These are phyloP conservation scores for Salix dunnii DNA, from an alignment of 345 rosid species.

Conservation along the genomic window DNA sequence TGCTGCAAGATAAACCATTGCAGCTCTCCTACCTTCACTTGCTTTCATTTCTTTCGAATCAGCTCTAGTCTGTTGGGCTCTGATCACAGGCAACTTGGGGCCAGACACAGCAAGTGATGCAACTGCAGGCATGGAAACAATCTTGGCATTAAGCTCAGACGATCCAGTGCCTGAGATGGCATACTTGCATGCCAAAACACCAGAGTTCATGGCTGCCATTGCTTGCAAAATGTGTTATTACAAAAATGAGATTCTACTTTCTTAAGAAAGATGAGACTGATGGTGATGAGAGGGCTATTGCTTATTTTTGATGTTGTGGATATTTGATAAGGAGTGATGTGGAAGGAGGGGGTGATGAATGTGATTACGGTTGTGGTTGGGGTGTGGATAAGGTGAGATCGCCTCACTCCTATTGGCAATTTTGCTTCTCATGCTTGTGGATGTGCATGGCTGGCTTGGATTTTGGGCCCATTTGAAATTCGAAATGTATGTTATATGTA, in stretches of 20 bases:
- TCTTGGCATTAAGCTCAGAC: slow-evolving; percentile 59
- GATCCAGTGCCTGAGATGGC: slow-evolving; percentile 60
- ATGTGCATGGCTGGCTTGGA: slow-evolving; percentile 23
- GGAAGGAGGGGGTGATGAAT: slow-evolving; percentile 43
- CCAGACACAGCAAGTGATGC: slow-evolving; percentile 36
- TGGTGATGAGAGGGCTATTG: not conserved
- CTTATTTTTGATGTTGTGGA: slow-evolving; percentile 25
- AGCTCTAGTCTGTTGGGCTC: slow-evolving; percentile 42
- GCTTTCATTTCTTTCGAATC: slow-evolving; percentile 30
- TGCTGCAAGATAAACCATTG: slow-evolving; percentile 64
- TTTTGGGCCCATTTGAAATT: slow-evolving; percentile 40
- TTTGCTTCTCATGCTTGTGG: not conserved
- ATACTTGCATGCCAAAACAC: slow-evolving; percentile 79
- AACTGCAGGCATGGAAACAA: slow-evolving; percentile 36
- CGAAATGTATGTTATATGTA: not conserved
- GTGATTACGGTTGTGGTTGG: slow-evolving; percentile 62
- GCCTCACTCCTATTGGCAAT: slow-evolving; percentile 71
- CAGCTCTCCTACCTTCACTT: slow-evolving; percentile 67
- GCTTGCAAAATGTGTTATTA: not conserved
- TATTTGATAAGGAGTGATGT: slow-evolving; percentile 36
- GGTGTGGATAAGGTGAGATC: slow-evolving; percentile 97
- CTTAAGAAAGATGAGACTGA: not conserved
- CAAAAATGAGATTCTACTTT: not conserved
- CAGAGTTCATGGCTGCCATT: slow-evolving; percentile 84
- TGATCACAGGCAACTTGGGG: slow-evolving; percentile 57